A percentile compares a stretch with the other conserved stretches of the same genome.
These are phyloP conservation scores for Populus hybrid DNA, from an alignment of 441 rosid genomes.

Conservation along the genomic window DNA sequence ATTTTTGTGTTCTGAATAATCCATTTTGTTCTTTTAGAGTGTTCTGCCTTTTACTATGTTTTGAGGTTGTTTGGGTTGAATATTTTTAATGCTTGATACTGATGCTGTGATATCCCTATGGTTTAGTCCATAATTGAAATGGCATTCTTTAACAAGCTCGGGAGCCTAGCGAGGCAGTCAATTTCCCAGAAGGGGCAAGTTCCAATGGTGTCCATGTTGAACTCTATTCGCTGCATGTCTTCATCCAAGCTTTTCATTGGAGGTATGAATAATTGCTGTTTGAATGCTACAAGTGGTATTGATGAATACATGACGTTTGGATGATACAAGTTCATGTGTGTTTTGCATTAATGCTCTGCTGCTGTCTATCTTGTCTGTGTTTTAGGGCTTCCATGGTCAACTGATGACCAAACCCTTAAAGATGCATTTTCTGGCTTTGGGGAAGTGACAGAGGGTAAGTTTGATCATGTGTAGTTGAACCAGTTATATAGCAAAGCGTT, in stretches of 20 bases:
- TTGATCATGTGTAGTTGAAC: not conserved
- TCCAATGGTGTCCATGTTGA: conserved; percentile 46
- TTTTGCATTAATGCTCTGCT: too few relatives aligned
- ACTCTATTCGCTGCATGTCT: conserved; percentile 56
- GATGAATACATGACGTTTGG: not conserved
- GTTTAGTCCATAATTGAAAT: not conserved
- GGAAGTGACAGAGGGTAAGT: conserved; percentile 67
- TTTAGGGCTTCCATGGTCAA: conserved; percentile 63
- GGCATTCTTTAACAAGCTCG: not conserved
- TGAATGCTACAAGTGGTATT: not conserved
- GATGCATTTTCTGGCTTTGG: conserved; percentile 74
- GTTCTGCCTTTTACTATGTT: too few relatives aligned
- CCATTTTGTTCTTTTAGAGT: not conserved
- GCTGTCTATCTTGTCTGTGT: not conserved
- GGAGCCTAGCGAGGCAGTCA: conserved; percentile 41
- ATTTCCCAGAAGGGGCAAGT: conserved; percentile 30
- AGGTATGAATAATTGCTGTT: conserved; percentile 37
- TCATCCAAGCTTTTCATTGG: conserved; percentile 64
- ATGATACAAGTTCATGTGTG: not conserved
- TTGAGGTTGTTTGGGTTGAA: not conserved
- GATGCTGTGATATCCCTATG: not conserved
- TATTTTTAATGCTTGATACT: not conserved
- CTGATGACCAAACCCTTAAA: conserved; percentile 55
- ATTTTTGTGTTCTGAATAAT: not conserved
- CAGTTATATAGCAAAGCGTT: not conserved